Evolutionary conservation across 1,284 basidiomycete genomes (phyloP).

Genomic region (Irpex sp.): DNA sequence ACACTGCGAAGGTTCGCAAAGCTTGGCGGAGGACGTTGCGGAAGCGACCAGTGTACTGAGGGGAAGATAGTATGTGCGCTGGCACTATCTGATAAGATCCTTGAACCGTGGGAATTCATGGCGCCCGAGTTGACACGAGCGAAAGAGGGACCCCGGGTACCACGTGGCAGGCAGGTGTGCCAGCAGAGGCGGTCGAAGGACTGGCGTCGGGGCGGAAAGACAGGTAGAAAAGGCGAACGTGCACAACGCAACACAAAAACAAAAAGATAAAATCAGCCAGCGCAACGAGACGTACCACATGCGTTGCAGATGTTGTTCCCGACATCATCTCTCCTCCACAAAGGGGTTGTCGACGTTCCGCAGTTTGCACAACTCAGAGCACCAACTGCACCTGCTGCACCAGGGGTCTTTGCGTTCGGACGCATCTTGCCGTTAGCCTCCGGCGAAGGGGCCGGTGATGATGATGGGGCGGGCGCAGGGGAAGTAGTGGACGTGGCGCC

Average conservation of each 20-base stretch:
- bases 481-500: neutral
- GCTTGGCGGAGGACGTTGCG: neutral
- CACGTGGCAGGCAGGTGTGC: constrained; percentile 2
- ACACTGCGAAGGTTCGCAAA: constrained; percentile 7
- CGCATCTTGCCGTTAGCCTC: constrained; percentile 28
- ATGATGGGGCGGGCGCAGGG: neutral
- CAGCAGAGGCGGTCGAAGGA: neutral
- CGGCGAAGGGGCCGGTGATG: constrained; percentile 23
- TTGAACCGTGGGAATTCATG: constrained; percentile 6
- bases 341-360: constrained; percentile 89
- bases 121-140: constrained; percentile 8
- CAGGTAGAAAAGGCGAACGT: neutral
- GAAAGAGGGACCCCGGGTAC: neutral
- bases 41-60: constrained; percentile 4
- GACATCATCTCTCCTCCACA: constrained; percentile 92
- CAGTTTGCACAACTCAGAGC: constrained; percentile 89
- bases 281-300: constrained; percentile 66
- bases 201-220: neutral
- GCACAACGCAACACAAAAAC: constrained; percentile 1
- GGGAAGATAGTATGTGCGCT: constrained; percentile 2
- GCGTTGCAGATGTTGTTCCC: constrained; percentile 93
- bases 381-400: constrained; percentile 52
- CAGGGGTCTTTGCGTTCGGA: constrained; percentile 18
- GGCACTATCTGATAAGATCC: constrained; percentile 23
- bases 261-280: neutral